phyloP scores from a whole-genome alignment of 106 monocot species.

The Platanthera guangdongensis region DNA sequence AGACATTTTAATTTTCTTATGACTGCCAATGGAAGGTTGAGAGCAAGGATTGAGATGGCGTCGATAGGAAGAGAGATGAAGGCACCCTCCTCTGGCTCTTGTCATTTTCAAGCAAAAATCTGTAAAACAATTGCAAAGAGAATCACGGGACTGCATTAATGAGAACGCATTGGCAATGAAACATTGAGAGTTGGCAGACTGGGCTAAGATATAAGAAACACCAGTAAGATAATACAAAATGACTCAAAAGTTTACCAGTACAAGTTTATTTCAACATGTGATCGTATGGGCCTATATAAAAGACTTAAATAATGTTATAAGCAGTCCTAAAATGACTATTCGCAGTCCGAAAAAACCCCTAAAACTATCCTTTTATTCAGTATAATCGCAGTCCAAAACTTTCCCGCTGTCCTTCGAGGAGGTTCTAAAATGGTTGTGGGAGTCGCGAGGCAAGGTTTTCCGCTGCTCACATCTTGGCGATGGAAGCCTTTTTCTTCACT shows the following conservation, averaged over 20 bases:
- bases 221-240: no score
- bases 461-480: background rate
- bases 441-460: constrained; percentile 4
- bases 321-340: no score
- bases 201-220: no score
- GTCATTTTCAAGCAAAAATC: background rate
- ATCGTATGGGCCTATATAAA: background rate
- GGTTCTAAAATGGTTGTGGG: constrained; percentile 11
- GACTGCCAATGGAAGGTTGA: background rate
- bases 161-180: no score
- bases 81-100: background rate
- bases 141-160: background rate
- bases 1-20: background rate
- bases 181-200: no score
- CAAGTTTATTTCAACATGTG: background rate
- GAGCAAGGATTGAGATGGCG: background rate
- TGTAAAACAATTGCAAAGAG: background rate
- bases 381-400: no score
- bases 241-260: background rate
- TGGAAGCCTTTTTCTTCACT: background rate
- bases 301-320: background rate
- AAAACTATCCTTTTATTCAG: no score
- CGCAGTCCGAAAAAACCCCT: no score
- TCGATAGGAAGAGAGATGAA: background rate
- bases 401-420: background rate